Conservation (phyloP, 1,284 basidiomycete genomes). For the Apiotrichum domesticum region DNA sequence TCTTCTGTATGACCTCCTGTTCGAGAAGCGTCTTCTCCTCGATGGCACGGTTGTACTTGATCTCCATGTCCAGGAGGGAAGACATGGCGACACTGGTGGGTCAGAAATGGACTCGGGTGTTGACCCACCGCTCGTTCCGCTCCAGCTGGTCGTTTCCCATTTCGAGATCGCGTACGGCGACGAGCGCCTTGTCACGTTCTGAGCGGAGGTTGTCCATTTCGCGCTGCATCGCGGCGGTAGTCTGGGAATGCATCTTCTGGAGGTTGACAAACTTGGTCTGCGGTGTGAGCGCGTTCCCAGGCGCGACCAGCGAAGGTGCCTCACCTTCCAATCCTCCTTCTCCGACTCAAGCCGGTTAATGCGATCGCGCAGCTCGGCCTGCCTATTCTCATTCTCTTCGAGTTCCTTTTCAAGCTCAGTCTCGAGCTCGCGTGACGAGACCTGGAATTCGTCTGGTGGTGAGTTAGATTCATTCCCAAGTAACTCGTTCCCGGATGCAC, state of each 20-base stretch:
- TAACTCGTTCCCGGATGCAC: no score
- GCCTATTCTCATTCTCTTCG: slow-evolving; percentile 75
- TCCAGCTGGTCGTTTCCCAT: slow-evolving; percentile 96
- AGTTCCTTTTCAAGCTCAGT: slow-evolving; percentile 86
- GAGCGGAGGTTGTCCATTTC: slow-evolving; percentile 75
- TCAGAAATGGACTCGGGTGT: no score
- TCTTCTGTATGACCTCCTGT: slow-evolving; percentile 90
- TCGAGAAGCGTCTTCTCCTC: slow-evolving; percentile 97
- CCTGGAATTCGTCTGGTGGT: slow-evolving; percentile 70
- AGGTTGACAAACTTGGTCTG: slow-evolving; percentile 81
- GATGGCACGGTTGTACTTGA: slow-evolving; percentile 79
- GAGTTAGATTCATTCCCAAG: not conserved
- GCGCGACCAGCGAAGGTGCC: not conserved
- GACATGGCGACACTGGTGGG: slow-evolving; percentile 66
- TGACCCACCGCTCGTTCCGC: slow-evolving; percentile 63
- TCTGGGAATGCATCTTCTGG: slow-evolving; percentile 83
- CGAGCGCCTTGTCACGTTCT: slow-evolving; percentile 69
- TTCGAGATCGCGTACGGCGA: slow-evolving; percentile 80
- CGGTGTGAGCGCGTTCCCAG: not conserved
- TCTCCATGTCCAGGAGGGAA: slow-evolving; percentile 83
- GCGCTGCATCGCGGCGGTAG: slow-evolving; percentile 55
- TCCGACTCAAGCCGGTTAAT: slow-evolving; percentile 68
- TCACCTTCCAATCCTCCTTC: slow-evolving; percentile 87
- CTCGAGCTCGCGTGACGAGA: slow-evolving; percentile 85
- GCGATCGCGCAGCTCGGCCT: slow-evolving; percentile 72